Conservation (phyloP, 2,329 filamentous ascomycete genomes). For the Volutella citrinella region DNA sequence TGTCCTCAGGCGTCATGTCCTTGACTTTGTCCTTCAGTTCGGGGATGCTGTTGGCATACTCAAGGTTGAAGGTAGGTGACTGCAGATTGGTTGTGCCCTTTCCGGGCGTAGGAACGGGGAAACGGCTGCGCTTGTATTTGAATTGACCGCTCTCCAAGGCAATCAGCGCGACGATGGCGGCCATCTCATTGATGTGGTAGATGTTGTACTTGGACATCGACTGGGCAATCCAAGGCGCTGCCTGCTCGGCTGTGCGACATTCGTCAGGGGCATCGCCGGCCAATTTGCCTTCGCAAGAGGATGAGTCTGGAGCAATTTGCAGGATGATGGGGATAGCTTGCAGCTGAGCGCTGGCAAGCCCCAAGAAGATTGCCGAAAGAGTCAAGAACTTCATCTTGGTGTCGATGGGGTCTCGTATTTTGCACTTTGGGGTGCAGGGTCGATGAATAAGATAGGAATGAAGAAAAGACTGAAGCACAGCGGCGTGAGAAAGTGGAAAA, state of each 20-base stretch:
- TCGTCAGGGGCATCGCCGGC: conserved; percentile 59
- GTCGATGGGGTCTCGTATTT: conserved; percentile 1
- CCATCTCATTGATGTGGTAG: conserved; percentile 55
- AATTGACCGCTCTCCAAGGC: conserved; percentile 69
- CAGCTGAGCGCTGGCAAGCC: conserved; percentile 17
- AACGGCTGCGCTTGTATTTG: conserved; percentile 66
- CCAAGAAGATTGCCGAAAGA: conserved; percentile 13
- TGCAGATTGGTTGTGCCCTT: conserved; percentile 67
- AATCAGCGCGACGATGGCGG: conserved; percentile 68
- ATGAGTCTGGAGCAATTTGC: conserved; percentile 58
- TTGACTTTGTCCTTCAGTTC: conserved; percentile 34
- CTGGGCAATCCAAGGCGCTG: conserved; percentile 53
- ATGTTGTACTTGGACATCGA: conserved; percentile 59
- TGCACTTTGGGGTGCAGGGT: background rate
- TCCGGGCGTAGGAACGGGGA: conserved; percentile 50
- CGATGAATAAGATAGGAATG: background rate
- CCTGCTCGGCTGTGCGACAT: conserved; percentile 64
- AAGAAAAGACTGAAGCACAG: too few relatives aligned
- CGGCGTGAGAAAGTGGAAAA: too few relatives aligned
- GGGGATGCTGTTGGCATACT: conserved; percentile 45
- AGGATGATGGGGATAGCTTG: conserved; percentile 40
- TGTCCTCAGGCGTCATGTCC: conserved; percentile 23
- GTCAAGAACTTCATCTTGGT: conserved; percentile 27
- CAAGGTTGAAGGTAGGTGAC: conserved; percentile 39
- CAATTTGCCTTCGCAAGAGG: too few relatives aligned